Percentiles rank a stretch among this genome's conserved stretches.
Conservation (phyloP, 2,329 filamentous ascomycete species). For the Diaporthe australafricana region DNA sequence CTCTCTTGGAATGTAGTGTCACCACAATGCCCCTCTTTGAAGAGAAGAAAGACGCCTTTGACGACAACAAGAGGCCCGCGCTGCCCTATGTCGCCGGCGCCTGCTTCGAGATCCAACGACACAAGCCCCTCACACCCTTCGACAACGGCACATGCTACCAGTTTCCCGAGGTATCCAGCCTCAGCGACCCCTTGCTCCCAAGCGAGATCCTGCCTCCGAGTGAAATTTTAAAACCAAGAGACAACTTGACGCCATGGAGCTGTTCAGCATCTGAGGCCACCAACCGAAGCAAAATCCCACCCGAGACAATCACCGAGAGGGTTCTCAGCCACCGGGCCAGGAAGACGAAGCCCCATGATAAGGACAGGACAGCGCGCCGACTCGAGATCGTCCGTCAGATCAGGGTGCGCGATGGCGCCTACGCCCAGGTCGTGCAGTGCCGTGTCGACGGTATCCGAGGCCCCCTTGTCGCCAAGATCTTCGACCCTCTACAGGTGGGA, state of each 20-base stretch:
- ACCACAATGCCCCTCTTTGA: not conserved
- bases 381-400: not conserved
- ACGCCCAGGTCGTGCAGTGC: constrained; percentile 2
- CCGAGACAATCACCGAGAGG: not conserved
- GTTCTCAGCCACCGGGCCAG: not conserved
- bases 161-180: not conserved
- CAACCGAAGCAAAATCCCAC: not conserved
- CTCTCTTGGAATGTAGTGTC: not conserved
- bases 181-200: not conserved
- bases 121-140: constrained; percentile 9
- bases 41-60: not conserved
- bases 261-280: not conserved
- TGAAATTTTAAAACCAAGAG: not conserved
- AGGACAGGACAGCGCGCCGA: not conserved
- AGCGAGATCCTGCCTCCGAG: not conserved
- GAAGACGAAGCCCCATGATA: not conserved
- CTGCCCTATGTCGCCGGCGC: not conserved
- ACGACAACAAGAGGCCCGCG: not conserved
- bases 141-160: not conserved
- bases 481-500: not conserved
- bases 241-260: constrained; percentile 1
- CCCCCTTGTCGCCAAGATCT: not conserved
- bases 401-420: constrained; percentile 1
- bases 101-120: constrained; percentile 1
- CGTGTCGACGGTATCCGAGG: not conserved